Evolutionary conservation across 1,284 basidiomycete genomes (phyloP), one percentile per base, ranked within the genome.

Genomic region (Anthracocystis setariae): DNA sequence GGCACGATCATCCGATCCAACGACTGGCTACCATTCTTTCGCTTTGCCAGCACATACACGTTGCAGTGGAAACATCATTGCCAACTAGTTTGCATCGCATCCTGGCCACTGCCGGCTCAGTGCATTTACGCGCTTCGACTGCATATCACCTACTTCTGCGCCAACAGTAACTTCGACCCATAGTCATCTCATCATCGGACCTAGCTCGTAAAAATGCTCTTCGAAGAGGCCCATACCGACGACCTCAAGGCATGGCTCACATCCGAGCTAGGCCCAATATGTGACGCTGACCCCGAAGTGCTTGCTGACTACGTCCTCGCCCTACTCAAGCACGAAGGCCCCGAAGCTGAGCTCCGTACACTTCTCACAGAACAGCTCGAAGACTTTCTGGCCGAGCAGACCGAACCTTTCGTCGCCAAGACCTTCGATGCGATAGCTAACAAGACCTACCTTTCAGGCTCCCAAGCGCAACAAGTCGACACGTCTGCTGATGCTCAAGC

Each of bases 251-350:
- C 71, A 5, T 79, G 78, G 78, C 74, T 79, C 48, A 69, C 76
- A 23, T 52, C 76, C 2, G 74, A 77, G 55, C 69, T 79, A n/a
- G 76, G 65, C 46, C 76, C 76, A 27, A 79, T 78, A 86, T 96
- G 93, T 82, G 94, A 98, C 83, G 94, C 94, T 52, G 94, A 97
- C 83, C 94, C 94, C 23, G 90, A 90, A 32, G 93, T 94, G 20
- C 88, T 98, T 49, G 90, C 92, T 13, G 93, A 97, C 82, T 98
- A 97, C 82, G 91, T 97, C 74, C 88, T 96, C 47, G 94, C 94
- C n/a, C 86, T 98, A 51, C 86, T 97, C 58, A 93, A 93, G 82
- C 92, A 95, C 83, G 92, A 93, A 84, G 89, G 89, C 10, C 87
- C 90, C 5, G 92, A 94, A 79, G 82, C 84, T n/a, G 91, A 94